Conservation (phyloP, 139 green algal species). For the Tetraselmis chui region DNA sequence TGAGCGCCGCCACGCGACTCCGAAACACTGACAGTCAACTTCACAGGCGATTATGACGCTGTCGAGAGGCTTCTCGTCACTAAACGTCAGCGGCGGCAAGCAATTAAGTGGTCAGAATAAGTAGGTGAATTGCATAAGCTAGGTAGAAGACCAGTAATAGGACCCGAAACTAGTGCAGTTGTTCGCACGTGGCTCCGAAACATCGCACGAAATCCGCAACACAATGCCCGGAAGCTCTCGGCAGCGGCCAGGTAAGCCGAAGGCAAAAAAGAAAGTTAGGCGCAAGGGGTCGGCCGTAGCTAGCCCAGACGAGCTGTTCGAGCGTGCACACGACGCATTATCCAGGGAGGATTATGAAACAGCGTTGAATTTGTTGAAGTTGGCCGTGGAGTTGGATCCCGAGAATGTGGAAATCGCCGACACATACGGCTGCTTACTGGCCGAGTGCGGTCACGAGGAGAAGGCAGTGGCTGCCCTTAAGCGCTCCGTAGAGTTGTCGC, state of each 20-base stretch:
- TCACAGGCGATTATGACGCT: too few species aligned
- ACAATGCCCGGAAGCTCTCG: neutral
- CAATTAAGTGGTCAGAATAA: too few species aligned
- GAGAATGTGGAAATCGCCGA: neutral
- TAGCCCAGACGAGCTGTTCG: neutral
- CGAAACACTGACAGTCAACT: too few species aligned
- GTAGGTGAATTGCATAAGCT: too few species aligned
- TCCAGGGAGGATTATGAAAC: neutral
- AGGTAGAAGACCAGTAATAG: too few species aligned
- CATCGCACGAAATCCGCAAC: too few species aligned
- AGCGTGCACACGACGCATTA: neutral
- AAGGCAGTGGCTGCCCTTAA: constrained; percentile 73
- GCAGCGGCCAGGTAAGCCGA: neutral
- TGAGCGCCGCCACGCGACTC: too few species aligned
- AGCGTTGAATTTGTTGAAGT: neutral
- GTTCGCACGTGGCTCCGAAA: too few species aligned
- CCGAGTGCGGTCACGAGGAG: constrained; percentile 35
- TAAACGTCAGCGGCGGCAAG: too few species aligned
- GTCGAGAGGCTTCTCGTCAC: too few species aligned
- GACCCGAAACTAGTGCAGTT: too few species aligned
- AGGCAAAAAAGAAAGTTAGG: neutral
- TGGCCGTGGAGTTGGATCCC: neutral
- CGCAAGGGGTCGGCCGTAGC: neutral
- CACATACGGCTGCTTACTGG: neutral
- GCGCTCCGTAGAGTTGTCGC: constrained; percentile 57